Percentiles rank a stretch among this genome's conserved stretches.
phyloP scores from a whole-genome alignment of 305 asterid genomes.

The Nicotiana rustica region DNA sequence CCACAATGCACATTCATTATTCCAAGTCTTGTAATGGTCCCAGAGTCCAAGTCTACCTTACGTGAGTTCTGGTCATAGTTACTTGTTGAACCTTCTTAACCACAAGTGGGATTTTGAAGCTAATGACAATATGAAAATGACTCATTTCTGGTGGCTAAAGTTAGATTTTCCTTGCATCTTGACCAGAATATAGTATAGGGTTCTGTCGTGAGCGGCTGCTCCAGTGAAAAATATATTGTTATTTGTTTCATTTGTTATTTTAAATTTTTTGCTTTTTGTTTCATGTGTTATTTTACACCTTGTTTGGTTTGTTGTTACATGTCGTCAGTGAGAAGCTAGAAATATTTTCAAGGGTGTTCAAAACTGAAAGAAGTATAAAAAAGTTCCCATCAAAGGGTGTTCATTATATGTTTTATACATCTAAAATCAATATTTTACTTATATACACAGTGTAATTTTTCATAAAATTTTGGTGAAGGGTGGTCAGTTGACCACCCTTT shows the following conservation, averaged over 20 bases:
- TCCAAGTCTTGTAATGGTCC: background rate
- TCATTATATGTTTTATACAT: too few species aligned
- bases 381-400: too few species aligned
- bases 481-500: too few species aligned
- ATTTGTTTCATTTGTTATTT: too few species aligned
- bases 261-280: background rate
- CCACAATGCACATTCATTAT: constrained; percentile 1
- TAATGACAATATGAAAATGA: background rate
- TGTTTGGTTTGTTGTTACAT: too few species aligned
- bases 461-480: too few species aligned
- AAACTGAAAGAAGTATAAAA: too few species aligned
- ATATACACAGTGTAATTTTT: too few species aligned
- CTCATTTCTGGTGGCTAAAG: background rate
- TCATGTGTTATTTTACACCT: background rate
- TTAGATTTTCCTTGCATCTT: background rate
- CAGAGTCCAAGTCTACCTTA: background rate
- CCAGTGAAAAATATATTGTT: background rate
- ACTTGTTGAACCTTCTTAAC: background rate
- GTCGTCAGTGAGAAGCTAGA: too few species aligned
- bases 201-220: background rate
- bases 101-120: background rate
- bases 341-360: too few species aligned
- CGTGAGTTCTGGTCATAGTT: background rate
- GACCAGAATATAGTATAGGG: background rate
- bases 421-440: too few species aligned